Evolutionary conservation across 1,139 yeast species (phyloP), one percentile per base, ranked within the genome.

Genomic region (Yamadazyma oceani): DNA sequence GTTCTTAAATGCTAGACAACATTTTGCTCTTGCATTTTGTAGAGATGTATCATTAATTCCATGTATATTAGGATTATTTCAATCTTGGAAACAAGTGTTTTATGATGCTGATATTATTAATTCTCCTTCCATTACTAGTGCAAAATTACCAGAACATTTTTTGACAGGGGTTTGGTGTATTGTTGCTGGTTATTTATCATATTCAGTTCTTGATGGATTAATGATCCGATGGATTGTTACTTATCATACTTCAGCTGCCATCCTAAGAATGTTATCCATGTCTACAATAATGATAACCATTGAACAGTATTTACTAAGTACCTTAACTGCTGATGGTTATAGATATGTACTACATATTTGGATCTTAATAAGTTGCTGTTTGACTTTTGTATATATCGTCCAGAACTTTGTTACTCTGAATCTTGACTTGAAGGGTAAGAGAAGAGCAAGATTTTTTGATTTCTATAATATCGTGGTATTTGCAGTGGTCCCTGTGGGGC

Each of bases 401-500:
- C 97, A 92, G 60, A 89, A 85, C 57, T 92, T 89, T 58, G 83
- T 89, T 45, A 89, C 97, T 3, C 85, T 92, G 41, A 88, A 92
- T 57, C 60, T 90, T 43, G 86, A 85, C 38, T 65, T 85, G 32
- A 58, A 60, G 40, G 68, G 68, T 8, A 66, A 66, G 37, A 52
- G 60, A 40, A 55, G 71, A 23, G 73, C 76, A 31, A 64, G 90
- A 38, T 85, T 89, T 45, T 78, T 92, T 46, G 89, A 85, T 54
- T 69, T 83, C 42, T 85, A 89, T 60, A 88, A 86, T 50, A 85
- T 92, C 34, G 90, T 86, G 1, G 97, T 92, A 1, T 92, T 87
- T 67, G 97, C 97, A 1, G 97, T 92, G 37, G 96, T 92, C 5
- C 98, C 98, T 0, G 90, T 92, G 17, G 98, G 98, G 0, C 54